phyloP scores from a whole-genome alignment of 1,284 basidiomycete genomes.

The Cutaneotrichosporon cutaneum region DNA sequence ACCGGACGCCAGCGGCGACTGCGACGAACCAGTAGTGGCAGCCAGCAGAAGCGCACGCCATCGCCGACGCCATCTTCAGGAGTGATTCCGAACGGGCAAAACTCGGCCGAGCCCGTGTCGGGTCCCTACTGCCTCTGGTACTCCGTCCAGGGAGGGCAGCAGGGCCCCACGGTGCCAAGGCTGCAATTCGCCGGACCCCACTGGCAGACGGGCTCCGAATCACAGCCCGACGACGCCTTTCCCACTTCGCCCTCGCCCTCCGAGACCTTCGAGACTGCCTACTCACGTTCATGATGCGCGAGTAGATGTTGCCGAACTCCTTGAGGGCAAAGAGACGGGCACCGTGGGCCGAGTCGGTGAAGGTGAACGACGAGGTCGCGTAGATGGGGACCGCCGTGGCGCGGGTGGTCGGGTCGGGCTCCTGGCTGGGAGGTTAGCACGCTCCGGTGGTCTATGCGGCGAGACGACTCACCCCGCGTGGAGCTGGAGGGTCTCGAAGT shows the following conservation, averaged over 20 bases:
- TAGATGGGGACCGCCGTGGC: constrained; percentile 29
- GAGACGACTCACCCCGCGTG: constrained; percentile 24
- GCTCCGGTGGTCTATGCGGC: not conserved
- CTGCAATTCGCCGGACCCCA: not conserved
- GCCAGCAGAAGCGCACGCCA: not conserved
- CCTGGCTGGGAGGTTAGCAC: constrained; percentile 15
- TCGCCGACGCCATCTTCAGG: constrained; percentile 2
- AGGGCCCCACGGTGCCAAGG: not conserved
- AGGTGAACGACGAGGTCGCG: constrained; percentile 62
- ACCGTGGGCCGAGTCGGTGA: constrained; percentile 76
- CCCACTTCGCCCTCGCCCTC: not conserved
- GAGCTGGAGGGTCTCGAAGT: constrained; percentile 29
- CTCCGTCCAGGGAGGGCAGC: not conserved
- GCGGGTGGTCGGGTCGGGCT: constrained; percentile 22
- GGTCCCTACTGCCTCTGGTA: not conserved
- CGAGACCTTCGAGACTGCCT: not conserved
- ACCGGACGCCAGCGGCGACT: too few species aligned
- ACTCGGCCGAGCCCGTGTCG: not conserved
- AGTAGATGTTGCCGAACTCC: constrained; percentile 71
- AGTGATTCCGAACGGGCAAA: not conserved
- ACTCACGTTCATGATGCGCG: constrained; percentile 66
- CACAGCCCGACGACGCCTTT: not conserved
- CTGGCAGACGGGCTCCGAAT: not conserved
- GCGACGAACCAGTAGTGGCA: too few species aligned
- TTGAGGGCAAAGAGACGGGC: constrained; percentile 78